Evolutionary conservation across 192 early-diverging fungal species (phyloP).

Genomic region (Entomortierella chlamydospora): DNA sequence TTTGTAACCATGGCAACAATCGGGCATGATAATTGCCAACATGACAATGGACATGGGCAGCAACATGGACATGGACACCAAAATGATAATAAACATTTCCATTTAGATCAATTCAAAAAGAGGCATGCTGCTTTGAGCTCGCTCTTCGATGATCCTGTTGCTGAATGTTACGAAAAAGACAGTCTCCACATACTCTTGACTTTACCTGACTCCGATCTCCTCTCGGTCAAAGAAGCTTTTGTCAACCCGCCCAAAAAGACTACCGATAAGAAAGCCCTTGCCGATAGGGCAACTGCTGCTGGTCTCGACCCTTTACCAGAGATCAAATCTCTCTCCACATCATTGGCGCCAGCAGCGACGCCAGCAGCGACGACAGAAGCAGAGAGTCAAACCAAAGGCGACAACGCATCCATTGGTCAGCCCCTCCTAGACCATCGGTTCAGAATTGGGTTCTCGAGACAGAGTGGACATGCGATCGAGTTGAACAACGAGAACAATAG

Average conservation of each 20-base stretch:
- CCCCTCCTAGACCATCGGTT: constrained; percentile 20
- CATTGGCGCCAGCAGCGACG: background rate
- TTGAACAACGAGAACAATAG: constrained; percentile 8
- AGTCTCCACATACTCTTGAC: constrained; percentile 3
- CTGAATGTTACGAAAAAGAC: constrained; percentile 3
- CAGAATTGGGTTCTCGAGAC: constrained; percentile 30
- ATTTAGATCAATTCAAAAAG: constrained; percentile 1
- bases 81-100: constrained; percentile 3
- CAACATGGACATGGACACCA: constrained; percentile 2
- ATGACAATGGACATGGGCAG: background rate
- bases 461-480: constrained; percentile 25
- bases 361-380: background rate
- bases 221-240: constrained; percentile 19
- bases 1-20: too few species aligned
- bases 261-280: background rate
- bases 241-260: background rate
- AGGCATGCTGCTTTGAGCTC: background rate
- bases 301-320: constrained; percentile 2
- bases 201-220: background rate
- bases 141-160: constrained; percentile 10
- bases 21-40: constrained; percentile 4
- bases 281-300: background rate
- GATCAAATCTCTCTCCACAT: background rate
- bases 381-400: too few species aligned
- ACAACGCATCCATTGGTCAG: background rate